Conservation (phyloP, 257 asterid species). For the Nicotiana tomentosiformis region DNA sequence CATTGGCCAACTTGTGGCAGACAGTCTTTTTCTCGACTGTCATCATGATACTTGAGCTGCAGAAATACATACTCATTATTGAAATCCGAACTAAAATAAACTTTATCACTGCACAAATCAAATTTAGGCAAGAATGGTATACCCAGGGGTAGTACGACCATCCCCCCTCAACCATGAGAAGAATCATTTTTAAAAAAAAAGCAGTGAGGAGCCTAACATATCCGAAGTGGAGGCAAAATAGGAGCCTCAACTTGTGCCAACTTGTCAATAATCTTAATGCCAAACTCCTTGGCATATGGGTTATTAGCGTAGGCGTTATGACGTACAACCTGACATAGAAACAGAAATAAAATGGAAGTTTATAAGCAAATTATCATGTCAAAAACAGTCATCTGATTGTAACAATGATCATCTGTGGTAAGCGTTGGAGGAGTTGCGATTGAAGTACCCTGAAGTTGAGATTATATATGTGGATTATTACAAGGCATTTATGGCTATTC, state of each 20-base stretch:
- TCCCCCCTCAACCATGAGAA: neutral
- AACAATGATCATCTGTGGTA: no score
- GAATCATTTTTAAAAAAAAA: neutral
- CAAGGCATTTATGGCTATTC: no score
- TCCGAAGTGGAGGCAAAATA: slow-evolving; percentile 82
- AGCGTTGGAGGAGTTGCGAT: no score
- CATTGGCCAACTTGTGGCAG: slow-evolving; percentile 46
- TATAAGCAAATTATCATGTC: no score
- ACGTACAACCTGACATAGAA: no score
- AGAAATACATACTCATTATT: neutral
- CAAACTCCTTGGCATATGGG: no score
- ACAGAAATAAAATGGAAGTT: no score
- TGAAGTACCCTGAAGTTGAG: no score
- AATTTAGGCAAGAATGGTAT: neutral
- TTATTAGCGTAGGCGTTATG: no score
- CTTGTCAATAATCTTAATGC: slow-evolving; percentile 19
- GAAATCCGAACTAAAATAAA: neutral
- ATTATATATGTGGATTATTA: no score
- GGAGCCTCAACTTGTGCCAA: slow-evolving; percentile 98
- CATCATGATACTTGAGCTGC: slow-evolving; percentile 86
- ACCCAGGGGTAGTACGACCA: neutral
- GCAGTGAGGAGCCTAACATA: slow-evolving; percentile 14
- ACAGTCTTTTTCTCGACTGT: slow-evolving; percentile 82
- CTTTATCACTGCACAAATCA: neutral
- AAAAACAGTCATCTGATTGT: no score